Base-by-base conservation (phyloP, 352 stramenopile genomes). In the Phytophthora hibernalis region DNA sequence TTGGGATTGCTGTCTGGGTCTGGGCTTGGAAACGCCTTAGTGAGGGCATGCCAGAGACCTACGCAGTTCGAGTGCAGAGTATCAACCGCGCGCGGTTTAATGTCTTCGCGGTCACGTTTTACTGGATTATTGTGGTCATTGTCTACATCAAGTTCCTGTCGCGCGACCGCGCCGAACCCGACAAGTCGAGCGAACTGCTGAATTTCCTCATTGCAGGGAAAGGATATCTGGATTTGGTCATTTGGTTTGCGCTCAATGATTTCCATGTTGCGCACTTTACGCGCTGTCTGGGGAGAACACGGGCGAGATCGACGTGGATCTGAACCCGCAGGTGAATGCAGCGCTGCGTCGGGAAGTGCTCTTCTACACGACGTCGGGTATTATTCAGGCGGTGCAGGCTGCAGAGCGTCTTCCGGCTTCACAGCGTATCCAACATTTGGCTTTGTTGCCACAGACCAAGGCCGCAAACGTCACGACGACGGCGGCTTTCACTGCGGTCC, bases 291-390 rank as follows among this genome's bases (percentile, higher is more conserved):
- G 63, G 74, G 80, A 87, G 21, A 74, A 76, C 42, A 56, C 82
- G 4, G 77, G 86, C 13, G 83, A 94, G 6, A 77, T 89, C 33
- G 88, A 96, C 22, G 75, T 96, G 11, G 86, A 95, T 57, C 61
- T 97, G 20, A 93, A 92, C 64, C 90, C 89, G 48, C 89, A 97
- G 68, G 82, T 97, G 38, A 97, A 97, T 58, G 85, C 86, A 5
- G 91, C 88, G 31, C 59, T 97, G 47, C 83, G 91, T 13, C 81
- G 81, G 4, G 91, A 97, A 72, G 89, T 97, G 65, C 76, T 97
- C 3, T 96, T 93, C 66, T 97, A 96, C 79, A 97, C 91, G 28
- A 97, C 90, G 10, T 94, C 86, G 22, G 91, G 91, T 15, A 97
- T 97, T 53, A 90, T 96, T 45, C 83, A 95, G 68, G 89, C 90